Percentiles rank a stretch among this genome's conserved stretches.
Conservation (phyloP, 1,139 yeast genomes). For the Casaregolazyma suthepensis region DNA sequence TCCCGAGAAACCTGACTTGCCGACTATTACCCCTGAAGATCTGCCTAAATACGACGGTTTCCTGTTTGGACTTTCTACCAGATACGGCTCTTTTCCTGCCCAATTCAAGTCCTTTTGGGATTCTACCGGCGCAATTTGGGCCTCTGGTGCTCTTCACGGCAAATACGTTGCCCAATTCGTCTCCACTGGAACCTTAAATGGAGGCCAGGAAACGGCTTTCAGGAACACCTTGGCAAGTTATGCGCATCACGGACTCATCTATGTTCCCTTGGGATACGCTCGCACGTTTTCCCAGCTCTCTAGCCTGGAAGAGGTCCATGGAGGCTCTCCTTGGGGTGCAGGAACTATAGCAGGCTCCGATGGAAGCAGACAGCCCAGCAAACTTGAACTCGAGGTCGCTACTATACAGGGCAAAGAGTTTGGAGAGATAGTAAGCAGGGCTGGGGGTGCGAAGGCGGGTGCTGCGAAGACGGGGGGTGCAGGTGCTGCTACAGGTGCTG, state of each 20-base stretch:
- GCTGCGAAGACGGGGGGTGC: background rate
- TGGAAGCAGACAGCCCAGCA: slow-evolving; percentile 69
- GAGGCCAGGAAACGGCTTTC: slow-evolving; percentile 74
- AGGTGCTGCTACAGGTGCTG: background rate
- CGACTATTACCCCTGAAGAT: slow-evolving; percentile 59
- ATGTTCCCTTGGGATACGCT: slow-evolving; percentile 75
- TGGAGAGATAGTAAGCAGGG: slow-evolving; percentile 39
- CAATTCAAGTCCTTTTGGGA: slow-evolving; percentile 83
- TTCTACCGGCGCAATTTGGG: slow-evolving; percentile 79
- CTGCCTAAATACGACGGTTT: slow-evolving; percentile 64
- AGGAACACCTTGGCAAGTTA: slow-evolving; percentile 60
- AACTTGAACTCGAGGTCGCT: slow-evolving; percentile 61
- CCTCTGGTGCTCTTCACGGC: slow-evolving; percentile 64
- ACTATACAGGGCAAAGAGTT: slow-evolving; percentile 58
- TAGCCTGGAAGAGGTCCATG: slow-evolving; percentile 64
- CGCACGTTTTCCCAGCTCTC: slow-evolving; percentile 53
- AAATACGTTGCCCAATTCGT: slow-evolving; percentile 73
- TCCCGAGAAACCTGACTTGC: slow-evolving; percentile 61
- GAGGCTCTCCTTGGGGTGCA: slow-evolving; percentile 88
- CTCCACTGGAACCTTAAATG: slow-evolving; percentile 78
- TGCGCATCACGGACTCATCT: slow-evolving; percentile 75
- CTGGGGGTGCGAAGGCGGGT: background rate
- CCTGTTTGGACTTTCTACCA: slow-evolving; percentile 76
- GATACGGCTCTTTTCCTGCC: slow-evolving; percentile 77
- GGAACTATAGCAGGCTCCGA: slow-evolving; percentile 74